Evolutionary conservation across 2,329 filamentous ascomycete genomes (phyloP), one percentile per base, ranked within the genome.

Genomic region (Triangularia verruculosa): DNA sequence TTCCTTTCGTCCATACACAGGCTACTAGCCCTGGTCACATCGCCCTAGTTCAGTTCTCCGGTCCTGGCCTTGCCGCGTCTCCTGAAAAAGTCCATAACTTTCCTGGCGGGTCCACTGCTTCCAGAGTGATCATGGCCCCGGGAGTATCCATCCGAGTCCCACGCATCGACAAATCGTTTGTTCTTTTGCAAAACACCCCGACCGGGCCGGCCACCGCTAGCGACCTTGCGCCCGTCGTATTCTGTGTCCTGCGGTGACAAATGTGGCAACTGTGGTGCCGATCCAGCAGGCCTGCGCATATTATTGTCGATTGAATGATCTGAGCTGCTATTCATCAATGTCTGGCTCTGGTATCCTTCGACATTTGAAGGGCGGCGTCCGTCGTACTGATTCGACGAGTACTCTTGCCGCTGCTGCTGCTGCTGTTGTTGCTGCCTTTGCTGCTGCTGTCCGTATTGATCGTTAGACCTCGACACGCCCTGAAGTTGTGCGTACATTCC

Each of bases 21-120:
- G 39, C 25, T 3, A 4, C 47, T n/a, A 25, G 20, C 17, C 47
- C 12, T 20, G n/a, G 13, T 32, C 53, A 13, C 28, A 17, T 12
- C 25, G 17, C 54, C 52, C 82, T 77, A 85, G 79, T 82, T 81
- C 70, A 82, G 78, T 65, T 87, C 84, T 39, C 83, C 83, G 62
- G 83, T 85, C 72, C 90, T 83, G 70, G 89, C 91, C 78, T 89
- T 92, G 62, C 91, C 92, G 74, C 93, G 86, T 75, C 93, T 85
- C 71, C 95, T 85, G 82, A 99, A 99, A 77, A 98, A 97, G 78
- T 99, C 94, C 93, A 99, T 98, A 43, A 99, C 95, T 74, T 92
- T 88, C 75, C 93, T 89, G 13, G 93, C 93, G 2, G 93, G 91
- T 62, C 92, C 92, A 68, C 89, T 94, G 75, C 91, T 96, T 53